phyloP scores from a whole-genome alignment of 192 early-diverging fungal genomes.

The Dissophora ornata region DNA sequence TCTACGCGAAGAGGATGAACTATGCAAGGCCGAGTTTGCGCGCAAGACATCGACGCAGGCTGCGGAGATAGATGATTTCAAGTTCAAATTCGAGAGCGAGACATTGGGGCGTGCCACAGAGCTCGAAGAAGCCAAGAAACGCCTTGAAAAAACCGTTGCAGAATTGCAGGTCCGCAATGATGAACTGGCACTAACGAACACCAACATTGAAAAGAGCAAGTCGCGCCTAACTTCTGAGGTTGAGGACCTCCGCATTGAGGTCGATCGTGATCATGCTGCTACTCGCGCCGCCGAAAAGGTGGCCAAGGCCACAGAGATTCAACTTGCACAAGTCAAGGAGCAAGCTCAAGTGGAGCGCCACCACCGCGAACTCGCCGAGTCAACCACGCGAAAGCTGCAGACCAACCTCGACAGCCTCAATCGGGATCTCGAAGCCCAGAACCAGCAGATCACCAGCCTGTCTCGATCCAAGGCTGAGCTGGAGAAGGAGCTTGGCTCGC shows the following conservation, averaged over 20 bases:
- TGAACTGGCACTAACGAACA: slow-evolving; percentile 65
- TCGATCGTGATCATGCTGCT: slow-evolving; percentile 79
- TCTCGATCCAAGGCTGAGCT: slow-evolving; percentile 75
- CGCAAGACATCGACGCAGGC: slow-evolving; percentile 35
- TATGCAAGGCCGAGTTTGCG: slow-evolving; percentile 48
- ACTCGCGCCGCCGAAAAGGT: slow-evolving; percentile 74
- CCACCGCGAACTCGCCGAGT: slow-evolving; percentile 69
- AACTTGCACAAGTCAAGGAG: slow-evolving; percentile 62
- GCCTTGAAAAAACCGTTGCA: slow-evolving; percentile 44
- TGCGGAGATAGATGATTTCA: slow-evolving; percentile 75
- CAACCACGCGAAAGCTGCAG: slow-evolving; percentile 69
- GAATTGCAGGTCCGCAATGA: slow-evolving; percentile 43
- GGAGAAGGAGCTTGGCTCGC: slow-evolving; percentile 71
- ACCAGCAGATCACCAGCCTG: slow-evolving; percentile 59
- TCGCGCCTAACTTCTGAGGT: slow-evolving; percentile 73
- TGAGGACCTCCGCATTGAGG: slow-evolving; percentile 79
- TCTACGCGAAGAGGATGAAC: slow-evolving; percentile 37
- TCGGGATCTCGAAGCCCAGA: slow-evolving; percentile 69
- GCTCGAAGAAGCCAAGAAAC: slow-evolving; percentile 61
- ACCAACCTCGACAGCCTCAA: slow-evolving; percentile 64
- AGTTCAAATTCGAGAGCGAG: slow-evolving; percentile 64
- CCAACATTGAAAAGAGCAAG: slow-evolving; percentile 79
- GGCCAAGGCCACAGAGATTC: slow-evolving; percentile 68
- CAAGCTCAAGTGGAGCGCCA: slow-evolving; percentile 69
- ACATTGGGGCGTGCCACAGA: slow-evolving; percentile 42